phyloP scores from a whole-genome alignment of 2,329 filamentous ascomycete species.

The Penicillium sp. region DNA sequence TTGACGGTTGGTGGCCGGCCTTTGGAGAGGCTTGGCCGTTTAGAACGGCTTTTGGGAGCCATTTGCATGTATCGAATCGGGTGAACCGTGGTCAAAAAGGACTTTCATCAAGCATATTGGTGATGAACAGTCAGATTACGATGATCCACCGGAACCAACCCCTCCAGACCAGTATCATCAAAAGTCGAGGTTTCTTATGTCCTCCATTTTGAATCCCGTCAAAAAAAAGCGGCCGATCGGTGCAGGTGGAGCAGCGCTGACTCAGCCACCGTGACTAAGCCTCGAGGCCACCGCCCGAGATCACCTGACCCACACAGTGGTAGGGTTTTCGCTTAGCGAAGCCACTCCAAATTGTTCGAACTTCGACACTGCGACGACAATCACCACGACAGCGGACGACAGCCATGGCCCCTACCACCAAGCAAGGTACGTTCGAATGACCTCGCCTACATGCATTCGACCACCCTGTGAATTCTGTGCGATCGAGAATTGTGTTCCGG shows the following conservation, averaged over 20 bases:
- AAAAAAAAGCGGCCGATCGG: conserved; percentile 2
- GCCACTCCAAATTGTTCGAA: conserved; percentile 41
- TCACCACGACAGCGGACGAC: conserved; percentile 47
- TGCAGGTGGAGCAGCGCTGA: conserved; percentile 11
- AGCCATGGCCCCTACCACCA: conserved; percentile 52
- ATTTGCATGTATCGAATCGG: conserved; percentile 14
- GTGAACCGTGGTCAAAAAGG: not conserved
- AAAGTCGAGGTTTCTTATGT: not conserved
- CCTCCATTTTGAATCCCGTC: not conserved
- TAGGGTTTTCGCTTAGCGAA: conserved; percentile 47
- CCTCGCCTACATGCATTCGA: conserved; percentile 41
- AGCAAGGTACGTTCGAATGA: conserved; percentile 45
- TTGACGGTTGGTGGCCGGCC: conserved; percentile 48
- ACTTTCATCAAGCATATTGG: not conserved
- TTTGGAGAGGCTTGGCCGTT: conserved; percentile 44
- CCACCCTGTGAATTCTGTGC: conserved; percentile 33
- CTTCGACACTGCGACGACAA: conserved; percentile 48
- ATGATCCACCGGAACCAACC: not conserved
- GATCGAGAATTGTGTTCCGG: conserved; percentile 20
- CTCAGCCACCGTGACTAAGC: conserved; percentile 7
- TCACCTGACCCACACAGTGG: conserved; percentile 43
- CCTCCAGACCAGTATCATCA: not conserved
- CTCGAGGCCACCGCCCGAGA: conserved; percentile 13
- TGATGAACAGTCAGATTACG: not conserved
- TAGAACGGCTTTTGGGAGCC: conserved; percentile 34